Evolutionary conservation across 192 early-diverging fungal species (phyloP).

Genomic region (Paraglomus occultum): DNA sequence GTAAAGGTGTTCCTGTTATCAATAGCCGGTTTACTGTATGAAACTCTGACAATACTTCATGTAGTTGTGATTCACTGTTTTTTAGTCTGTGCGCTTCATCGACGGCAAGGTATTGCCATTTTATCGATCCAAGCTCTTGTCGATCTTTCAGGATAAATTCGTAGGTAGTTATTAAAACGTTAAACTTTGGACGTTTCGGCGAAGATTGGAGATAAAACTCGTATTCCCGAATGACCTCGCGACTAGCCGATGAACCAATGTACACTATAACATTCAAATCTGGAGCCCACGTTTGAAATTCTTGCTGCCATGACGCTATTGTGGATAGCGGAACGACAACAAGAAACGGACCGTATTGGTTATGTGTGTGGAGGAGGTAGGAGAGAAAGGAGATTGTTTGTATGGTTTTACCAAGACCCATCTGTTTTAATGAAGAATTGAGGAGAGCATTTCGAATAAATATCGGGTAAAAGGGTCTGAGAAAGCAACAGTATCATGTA

Average conservation of each 20-base stretch:
- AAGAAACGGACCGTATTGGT: conserved; percentile 91
- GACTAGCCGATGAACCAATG: conserved; percentile 77
- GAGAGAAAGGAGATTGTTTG: conserved; percentile 94
- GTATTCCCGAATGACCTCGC: conserved; percentile 88
- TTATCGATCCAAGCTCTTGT: conserved; percentile 71
- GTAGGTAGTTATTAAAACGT: conserved; percentile 93
- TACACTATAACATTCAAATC: conserved; percentile 91
- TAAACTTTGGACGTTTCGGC: conserved; percentile 70
- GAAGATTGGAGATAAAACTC: conserved; percentile 78
- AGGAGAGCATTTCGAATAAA: conserved; percentile 85
- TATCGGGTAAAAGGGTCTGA: conserved; percentile 84
- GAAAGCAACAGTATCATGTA: no score
- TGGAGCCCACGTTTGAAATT: conserved; percentile 94
- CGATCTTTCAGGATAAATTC: conserved; percentile 94
- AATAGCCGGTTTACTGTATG: conserved; percentile 86
- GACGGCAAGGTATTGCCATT: conserved; percentile 92
- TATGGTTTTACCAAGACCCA: conserved; percentile 95
- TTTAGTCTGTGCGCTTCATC: conserved; percentile 99
- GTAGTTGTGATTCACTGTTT: conserved; percentile 91
- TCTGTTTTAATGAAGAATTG: conserved; percentile 29
- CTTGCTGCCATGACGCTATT: conserved; percentile 92
- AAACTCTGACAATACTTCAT: conserved; percentile 87
- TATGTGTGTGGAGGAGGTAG: conserved; percentile 80
- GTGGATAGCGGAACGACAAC: conserved; percentile 97
- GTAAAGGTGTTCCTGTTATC: conserved; percentile 98